These are phyloP conservation scores for Dunaliella primolecta DNA, from an alignment of 139 green algal species.

Conservation along the genomic window DNA sequence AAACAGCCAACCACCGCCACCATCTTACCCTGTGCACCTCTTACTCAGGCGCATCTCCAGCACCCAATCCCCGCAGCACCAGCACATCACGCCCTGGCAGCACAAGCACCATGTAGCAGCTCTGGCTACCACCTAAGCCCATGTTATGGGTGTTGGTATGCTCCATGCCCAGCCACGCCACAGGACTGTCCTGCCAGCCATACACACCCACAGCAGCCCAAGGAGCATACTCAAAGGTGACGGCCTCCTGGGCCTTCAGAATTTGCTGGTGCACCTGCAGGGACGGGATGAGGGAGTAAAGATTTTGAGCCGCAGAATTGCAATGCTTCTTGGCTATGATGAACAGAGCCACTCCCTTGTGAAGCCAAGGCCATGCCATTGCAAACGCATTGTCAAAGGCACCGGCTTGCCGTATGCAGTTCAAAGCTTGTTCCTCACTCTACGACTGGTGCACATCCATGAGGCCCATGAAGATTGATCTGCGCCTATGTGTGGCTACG, in stretches of 20 bases:
- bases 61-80: neutral
- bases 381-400: no score
- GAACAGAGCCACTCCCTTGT: no score
- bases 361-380: no score
- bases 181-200: neutral
- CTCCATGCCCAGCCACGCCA: neutral
- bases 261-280: constrained; percentile 5
- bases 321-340: no score
- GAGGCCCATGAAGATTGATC: no score
- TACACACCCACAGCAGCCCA: constrained; percentile 2
- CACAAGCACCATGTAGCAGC: constrained; percentile 3
- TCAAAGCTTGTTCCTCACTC: no score
- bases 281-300: no score
- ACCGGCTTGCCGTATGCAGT: no score
- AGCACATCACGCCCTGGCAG: neutral
- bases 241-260: neutral
- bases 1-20: no score
- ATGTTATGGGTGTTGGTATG: neutral
- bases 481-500: no score
- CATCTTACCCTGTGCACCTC: neutral
- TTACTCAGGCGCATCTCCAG: neutral
- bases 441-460: no score
- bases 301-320: no score
- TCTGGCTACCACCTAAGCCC: neutral
- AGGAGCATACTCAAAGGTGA: neutral